Conservation (phyloP, 768 basidiomycete species). For the Candolleomyces aberdarensis region DNA sequence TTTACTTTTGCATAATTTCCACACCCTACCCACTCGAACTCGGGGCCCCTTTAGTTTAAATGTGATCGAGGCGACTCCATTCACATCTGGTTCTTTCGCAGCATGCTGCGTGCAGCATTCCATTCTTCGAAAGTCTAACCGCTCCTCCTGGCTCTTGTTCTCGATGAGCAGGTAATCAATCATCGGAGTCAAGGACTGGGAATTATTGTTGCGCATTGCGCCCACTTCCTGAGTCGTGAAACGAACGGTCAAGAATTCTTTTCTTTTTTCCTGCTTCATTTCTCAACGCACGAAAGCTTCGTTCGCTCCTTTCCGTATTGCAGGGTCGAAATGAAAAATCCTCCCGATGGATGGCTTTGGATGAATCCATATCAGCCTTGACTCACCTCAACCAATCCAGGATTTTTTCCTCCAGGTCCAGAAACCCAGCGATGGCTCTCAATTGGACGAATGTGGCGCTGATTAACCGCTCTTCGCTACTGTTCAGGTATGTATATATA, state of each 20-base stretch:
- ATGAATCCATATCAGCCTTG: too few species aligned
- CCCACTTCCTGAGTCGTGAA: not conserved
- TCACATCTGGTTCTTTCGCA: not conserved
- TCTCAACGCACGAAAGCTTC: not conserved
- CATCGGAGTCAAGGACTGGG: not conserved
- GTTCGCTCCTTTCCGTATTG: not conserved
- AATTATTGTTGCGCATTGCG: not conserved
- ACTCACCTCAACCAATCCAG: too few species aligned
- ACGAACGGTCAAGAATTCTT: not conserved
- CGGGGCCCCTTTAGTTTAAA: slow-evolving; percentile 4
- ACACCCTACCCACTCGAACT: not conserved
- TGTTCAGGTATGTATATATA: too few species aligned
- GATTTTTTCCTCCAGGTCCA: too few species aligned
- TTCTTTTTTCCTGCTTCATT: not conserved
- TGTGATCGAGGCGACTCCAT: not conserved
- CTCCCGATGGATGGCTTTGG: not conserved
- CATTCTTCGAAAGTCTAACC: slow-evolving; percentile 6
- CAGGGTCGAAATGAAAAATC: not conserved
- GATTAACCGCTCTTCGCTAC: too few species aligned
- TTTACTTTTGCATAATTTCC: slow-evolving; percentile 20
- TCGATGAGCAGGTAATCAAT: not conserved
- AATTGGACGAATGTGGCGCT: too few species aligned
- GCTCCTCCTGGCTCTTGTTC: not conserved
- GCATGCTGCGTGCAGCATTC: not conserved
- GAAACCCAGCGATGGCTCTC: too few species aligned